phyloP scores from a whole-genome alignment of 305 asterid genomes.

The Nicotiana rustica region DNA sequence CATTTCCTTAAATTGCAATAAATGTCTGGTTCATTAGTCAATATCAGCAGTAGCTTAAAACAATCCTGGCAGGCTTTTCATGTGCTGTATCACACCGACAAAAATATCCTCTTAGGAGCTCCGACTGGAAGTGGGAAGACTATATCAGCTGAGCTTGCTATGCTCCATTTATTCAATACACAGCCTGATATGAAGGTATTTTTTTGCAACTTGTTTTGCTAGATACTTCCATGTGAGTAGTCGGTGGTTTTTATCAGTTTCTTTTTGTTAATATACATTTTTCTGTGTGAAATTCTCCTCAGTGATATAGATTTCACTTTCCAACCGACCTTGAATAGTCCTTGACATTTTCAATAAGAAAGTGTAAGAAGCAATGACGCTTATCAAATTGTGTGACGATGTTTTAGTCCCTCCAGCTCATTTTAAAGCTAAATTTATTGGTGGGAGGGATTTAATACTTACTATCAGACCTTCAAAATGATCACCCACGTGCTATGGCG shows the following conservation, averaged over 20 bases:
- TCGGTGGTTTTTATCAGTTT: constrained; percentile 26
- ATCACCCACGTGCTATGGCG: neutral
- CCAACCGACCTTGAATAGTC: neutral
- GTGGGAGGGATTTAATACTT: neutral
- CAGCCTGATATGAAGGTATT: constrained; percentile 98
- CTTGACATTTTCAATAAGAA: neutral
- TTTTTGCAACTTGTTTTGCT: constrained; percentile 22
- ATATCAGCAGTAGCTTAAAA: constrained; percentile 43
- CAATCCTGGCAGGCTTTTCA: constrained; percentile 84
- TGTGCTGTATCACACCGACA: constrained; percentile 85
- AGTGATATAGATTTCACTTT: neutral
- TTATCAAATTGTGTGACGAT: neutral
- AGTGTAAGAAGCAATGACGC: neutral
- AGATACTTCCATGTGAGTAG: neutral
- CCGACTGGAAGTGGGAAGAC: constrained; percentile 99
- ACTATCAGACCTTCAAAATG: neutral
- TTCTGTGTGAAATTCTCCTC: neutral
- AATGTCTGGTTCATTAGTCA: constrained; percentile 35
- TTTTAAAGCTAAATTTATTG: neutral
- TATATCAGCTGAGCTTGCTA: constrained; percentile 99
- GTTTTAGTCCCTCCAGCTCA: neutral
- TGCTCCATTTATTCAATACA: constrained; percentile 89
- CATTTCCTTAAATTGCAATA: constrained; percentile 21
- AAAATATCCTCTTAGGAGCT: constrained; percentile 97
- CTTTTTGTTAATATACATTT: neutral